Evolutionary conservation across 1,284 basidiomycete genomes (phyloP).

Genomic region (Moesziomyces antarcticus): DNA sequence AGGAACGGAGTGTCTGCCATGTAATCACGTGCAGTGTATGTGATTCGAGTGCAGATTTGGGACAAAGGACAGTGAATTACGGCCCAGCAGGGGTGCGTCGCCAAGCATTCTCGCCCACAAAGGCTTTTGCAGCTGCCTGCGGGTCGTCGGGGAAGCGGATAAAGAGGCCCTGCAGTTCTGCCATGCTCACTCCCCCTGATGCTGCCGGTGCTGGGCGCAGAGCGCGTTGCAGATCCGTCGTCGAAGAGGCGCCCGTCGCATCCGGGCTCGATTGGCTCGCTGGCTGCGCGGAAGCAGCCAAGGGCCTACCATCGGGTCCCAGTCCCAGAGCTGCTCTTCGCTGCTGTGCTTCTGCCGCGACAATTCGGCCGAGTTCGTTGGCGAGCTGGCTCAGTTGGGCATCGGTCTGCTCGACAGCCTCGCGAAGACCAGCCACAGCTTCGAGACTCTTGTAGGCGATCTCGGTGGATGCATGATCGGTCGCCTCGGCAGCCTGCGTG

Average conservation of each 20-base stretch:
- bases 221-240: constrained; percentile 3
- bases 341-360: constrained; percentile 34
- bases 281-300: not conserved
- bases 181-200: constrained; percentile 67
- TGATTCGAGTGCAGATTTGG: too few species aligned
- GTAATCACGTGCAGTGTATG: too few species aligned
- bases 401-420: constrained; percentile 27
- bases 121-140: constrained; percentile 54
- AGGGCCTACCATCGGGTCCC: constrained; percentile 29
- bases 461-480: constrained; percentile 3
- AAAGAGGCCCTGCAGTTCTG: constrained; percentile 67
- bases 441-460: constrained; percentile 29
- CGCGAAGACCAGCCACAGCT: constrained; percentile 21
- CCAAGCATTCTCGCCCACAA: constrained; percentile 24
- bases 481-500: constrained; percentile 6
- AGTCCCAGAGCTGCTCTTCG: constrained; percentile 41
- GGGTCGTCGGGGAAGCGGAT: constrained; percentile 65
- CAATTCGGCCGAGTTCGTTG: constrained; percentile 27
- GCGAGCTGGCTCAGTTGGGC: constrained; percentile 30
- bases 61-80: not conserved
- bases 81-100: constrained; percentile 4
- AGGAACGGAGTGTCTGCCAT: too few species aligned
- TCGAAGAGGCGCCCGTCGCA: not conserved
- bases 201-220: constrained; percentile 48
- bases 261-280: not conserved